Evolutionary conservation across 192 early-diverging fungal species (phyloP).

Genomic region (Umbelopsis vinacea): DNA sequence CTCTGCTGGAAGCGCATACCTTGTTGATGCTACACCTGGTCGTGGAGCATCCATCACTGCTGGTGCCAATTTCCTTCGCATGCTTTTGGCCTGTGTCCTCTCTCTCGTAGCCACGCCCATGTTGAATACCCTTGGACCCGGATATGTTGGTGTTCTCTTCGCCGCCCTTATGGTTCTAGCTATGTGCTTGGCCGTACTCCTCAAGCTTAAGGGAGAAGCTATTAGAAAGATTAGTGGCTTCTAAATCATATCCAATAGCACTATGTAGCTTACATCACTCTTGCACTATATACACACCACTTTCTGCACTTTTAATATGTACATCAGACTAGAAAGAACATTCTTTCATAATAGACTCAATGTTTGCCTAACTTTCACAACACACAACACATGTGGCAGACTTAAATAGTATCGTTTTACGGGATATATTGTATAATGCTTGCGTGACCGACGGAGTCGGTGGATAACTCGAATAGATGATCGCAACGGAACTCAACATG

Average conservation of each 20-base stretch:
- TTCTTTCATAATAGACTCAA: no score
- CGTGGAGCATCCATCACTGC: slow-evolving; percentile 51
- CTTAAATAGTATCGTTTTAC: no score
- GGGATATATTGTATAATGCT: no score
- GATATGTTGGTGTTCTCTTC: slow-evolving; percentile 45
- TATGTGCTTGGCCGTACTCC: slow-evolving; percentile 39
- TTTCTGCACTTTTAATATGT: not conserved
- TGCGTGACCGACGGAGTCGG: no score
- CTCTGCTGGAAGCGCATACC: slow-evolving; percentile 45
- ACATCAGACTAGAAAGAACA: not conserved
- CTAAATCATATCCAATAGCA: not conserved
- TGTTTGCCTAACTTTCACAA: no score
- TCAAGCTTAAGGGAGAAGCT: slow-evolving; percentile 45
- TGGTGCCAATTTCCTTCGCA: slow-evolving; percentile 47
- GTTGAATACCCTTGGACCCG: slow-evolving; percentile 41
- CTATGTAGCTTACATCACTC: no score
- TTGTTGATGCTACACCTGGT: slow-evolving; percentile 51
- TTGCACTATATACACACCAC: not conserved
- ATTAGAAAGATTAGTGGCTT: slow-evolving; percentile 32
- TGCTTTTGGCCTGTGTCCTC: slow-evolving; percentile 47
- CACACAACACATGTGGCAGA: no score
- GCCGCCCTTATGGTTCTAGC: slow-evolving; percentile 43
- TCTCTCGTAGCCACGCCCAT: slow-evolving; percentile 47
- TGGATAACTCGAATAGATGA: no score
- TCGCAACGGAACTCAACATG: no score